Conservation (phyloP, 2,329 filamentous ascomycete genomes). For the Paecilomyces dactylethromorphus region DNA sequence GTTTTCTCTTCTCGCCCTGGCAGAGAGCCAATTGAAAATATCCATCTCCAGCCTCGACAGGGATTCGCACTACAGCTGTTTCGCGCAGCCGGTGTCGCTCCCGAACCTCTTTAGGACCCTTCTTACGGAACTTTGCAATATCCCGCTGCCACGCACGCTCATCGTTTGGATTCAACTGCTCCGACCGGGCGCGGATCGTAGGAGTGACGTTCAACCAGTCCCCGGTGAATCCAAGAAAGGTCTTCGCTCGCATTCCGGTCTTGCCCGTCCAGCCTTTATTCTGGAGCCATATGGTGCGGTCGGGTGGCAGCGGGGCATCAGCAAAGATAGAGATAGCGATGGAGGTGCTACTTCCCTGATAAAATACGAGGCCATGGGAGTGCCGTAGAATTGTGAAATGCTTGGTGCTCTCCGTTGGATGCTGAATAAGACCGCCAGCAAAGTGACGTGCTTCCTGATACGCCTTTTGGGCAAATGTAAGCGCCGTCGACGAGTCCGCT, state of each 20-base stretch:
- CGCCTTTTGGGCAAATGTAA: conserved; percentile 22
- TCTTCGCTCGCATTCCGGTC: conserved; percentile 60
- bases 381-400: conserved; percentile 63
- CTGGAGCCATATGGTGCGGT: conserved; percentile 61
- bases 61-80: conserved; percentile 60
- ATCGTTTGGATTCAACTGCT: conserved; percentile 49
- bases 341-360: conserved; percentile 58
- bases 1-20: conserved; percentile 47
- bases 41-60: conserved; percentile 56
- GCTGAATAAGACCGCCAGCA: conserved; percentile 57
- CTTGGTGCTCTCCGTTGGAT: conserved; percentile 58
- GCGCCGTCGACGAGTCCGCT: conserved; percentile 1
- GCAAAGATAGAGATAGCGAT: conserved; percentile 60
- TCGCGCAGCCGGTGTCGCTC: conserved; percentile 52
- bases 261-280: conserved; percentile 62
- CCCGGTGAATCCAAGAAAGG: conserved; percentile 52
- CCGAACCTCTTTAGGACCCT: conserved; percentile 38
- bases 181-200: conserved; percentile 35
- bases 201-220: conserved; percentile 66
- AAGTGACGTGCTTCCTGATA: conserved; percentile 56
- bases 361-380: conserved; percentile 58
- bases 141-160: conserved; percentile 65
- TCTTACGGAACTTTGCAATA: conserved; percentile 57
- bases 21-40: conserved; percentile 65
- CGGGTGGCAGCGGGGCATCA: conserved; percentile 49